These are phyloP conservation scores for Oleoguttula mirabilis DNA, from an alignment of 495 filamentous ascomycete species.

Conservation along the genomic window DNA sequence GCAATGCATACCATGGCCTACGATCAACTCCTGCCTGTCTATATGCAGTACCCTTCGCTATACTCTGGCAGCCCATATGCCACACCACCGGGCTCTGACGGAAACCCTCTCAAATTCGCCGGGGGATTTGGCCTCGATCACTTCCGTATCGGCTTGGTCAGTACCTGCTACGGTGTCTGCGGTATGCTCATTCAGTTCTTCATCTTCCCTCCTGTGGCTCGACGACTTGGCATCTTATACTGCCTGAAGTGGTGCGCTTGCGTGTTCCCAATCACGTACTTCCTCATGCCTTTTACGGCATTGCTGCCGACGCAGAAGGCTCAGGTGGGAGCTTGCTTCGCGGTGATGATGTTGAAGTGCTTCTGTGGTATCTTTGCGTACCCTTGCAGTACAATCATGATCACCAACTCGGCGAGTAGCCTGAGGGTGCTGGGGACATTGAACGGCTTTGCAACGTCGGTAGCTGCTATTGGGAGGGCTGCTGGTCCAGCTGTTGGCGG, in stretches of 20 bases:
- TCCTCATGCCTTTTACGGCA: constrained; percentile 60
- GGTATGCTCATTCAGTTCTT: constrained; percentile 70
- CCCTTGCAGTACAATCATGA: constrained; percentile 74
- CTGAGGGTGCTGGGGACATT: constrained; percentile 71
- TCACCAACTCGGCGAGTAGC: constrained; percentile 73
- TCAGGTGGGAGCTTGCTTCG: constrained; percentile 36
- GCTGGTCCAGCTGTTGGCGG: constrained; percentile 52
- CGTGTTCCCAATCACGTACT: constrained; percentile 59
- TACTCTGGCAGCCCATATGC: background rate
- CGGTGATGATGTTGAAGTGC: constrained; percentile 55
- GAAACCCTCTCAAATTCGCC: constrained; percentile 61
- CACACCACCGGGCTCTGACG: constrained; percentile 38
- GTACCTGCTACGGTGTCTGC: constrained; percentile 58
- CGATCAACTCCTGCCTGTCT: constrained; percentile 71
- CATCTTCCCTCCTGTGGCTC: constrained; percentile 58
- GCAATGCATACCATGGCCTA: constrained; percentile 66
- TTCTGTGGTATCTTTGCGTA: constrained; percentile 67
- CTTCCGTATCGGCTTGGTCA: constrained; percentile 61
- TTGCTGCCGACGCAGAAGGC: constrained; percentile 33
- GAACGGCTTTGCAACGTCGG: constrained; percentile 75
- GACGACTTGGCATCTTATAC: constrained; percentile 55
- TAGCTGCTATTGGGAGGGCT: constrained; percentile 66
- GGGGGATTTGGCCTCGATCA: constrained; percentile 54
- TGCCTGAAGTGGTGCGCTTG: constrained; percentile 50
- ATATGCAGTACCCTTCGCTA: constrained; percentile 57